Percentiles rank a stretch among this genome's conserved stretches.
Conservation (phyloP, 2,329 filamentous ascomycete genomes). For the Trichoderma lentiforme region DNA sequence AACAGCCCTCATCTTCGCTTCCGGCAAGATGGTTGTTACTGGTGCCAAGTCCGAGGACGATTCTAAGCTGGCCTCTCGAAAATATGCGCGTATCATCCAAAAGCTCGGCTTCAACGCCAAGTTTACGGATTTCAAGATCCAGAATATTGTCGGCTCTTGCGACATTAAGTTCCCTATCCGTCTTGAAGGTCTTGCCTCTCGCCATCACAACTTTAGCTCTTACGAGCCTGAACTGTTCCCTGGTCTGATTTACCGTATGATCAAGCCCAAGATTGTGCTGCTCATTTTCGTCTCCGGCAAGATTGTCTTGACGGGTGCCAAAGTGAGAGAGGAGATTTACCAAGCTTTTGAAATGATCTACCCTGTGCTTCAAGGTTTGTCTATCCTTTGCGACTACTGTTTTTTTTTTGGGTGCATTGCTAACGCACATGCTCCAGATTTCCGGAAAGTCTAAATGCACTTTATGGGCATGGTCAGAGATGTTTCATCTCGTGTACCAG, state of each 20-base stretch:
- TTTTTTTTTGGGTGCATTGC: background rate
- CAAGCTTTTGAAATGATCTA: conserved; percentile 97
- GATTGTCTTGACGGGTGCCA: conserved; percentile 95
- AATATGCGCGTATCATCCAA: conserved; percentile 98
- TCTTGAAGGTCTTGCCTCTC: conserved; percentile 88
- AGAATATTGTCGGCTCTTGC: conserved; percentile 98
- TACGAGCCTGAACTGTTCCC: conserved; percentile 99
- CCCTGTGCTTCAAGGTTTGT: conserved; percentile 81
- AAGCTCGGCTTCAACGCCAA: conserved; percentile 99
- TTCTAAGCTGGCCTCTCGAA: conserved; percentile 92
- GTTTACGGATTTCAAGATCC: conserved; percentile 99
- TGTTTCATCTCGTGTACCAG: conserved; percentile 20
- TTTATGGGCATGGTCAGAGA: conserved; percentile 16
- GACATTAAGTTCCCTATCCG: conserved; percentile 99
- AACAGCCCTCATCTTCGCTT: conserved; percentile 95
- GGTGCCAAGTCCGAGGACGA: conserved; percentile 98
- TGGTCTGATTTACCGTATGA: conserved; percentile 99
- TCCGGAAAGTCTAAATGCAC: conserved; percentile 52
- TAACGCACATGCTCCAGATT: conserved; percentile 39
- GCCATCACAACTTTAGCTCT: conserved; percentile 98
- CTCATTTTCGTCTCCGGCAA: conserved; percentile 98
- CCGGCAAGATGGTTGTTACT: conserved; percentile 98
- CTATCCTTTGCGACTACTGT: background rate
- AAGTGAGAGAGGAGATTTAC: conserved; percentile 97
- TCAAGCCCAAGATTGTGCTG: conserved; percentile 98